A percentile compares a stretch with the other conserved stretches of the same genome.
Conservation (phyloP, 2,329 filamentous ascomycete genomes). For the Elsinoe necatrix region DNA sequence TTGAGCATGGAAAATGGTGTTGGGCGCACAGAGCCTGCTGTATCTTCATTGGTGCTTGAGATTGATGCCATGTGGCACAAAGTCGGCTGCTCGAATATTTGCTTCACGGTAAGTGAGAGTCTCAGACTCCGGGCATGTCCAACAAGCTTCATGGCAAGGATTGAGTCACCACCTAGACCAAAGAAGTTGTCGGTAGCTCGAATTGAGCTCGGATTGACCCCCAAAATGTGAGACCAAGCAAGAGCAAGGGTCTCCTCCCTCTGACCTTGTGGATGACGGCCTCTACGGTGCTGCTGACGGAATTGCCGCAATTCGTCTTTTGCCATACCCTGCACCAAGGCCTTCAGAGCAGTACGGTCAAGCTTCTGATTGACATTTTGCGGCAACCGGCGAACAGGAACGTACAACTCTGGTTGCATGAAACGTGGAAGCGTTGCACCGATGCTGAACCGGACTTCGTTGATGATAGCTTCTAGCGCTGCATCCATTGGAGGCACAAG, state of each 20-base stretch:
- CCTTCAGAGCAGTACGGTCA: not conserved
- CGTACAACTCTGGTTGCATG: slow-evolving; percentile 83
- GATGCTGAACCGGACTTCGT: slow-evolving; percentile 54
- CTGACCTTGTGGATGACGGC: not conserved
- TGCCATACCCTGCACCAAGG: not conserved
- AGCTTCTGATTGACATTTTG: slow-evolving; percentile 55
- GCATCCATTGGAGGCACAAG: not conserved
- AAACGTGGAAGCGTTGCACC: slow-evolving; percentile 59
- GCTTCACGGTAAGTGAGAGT: slow-evolving; percentile 29
- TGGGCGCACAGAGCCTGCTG: not conserved
- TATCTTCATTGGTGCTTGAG: slow-evolving; percentile 11
- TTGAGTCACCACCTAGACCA: slow-evolving; percentile 8
- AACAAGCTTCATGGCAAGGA: slow-evolving; percentile 27
- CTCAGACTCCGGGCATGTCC: slow-evolving; percentile 47
- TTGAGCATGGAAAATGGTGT: not conserved
- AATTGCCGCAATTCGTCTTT: not conserved
- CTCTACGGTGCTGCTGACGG: not conserved
- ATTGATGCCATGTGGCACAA: not conserved
- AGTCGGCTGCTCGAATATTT: not conserved
- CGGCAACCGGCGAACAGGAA: slow-evolving; percentile 64
- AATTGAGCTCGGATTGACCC: not conserved
- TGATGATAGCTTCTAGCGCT: slow-evolving; percentile 36
- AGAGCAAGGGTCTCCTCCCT: not conserved
- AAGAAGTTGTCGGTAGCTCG: slow-evolving; percentile 5
- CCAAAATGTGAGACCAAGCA: not conserved